Evolutionary conservation across 2,329 filamentous ascomycete species (phyloP).

Genomic region (Fusarium miscanthi): DNA sequence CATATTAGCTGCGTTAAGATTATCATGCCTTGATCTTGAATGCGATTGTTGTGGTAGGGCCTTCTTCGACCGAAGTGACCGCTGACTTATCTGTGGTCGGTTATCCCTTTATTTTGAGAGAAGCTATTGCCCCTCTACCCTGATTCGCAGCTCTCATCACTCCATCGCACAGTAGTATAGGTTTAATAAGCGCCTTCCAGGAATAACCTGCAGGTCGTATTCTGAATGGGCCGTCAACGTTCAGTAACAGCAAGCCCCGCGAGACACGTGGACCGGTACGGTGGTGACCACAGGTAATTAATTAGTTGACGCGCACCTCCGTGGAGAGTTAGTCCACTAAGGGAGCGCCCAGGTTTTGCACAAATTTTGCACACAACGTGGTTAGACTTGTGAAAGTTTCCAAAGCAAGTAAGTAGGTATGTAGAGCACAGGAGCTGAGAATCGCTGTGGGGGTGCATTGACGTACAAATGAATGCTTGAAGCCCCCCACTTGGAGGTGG

Average conservation of each 20-base stretch:
- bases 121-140: not conserved
- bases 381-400: constrained; percentile 15
- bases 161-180: not conserved
- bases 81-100: constrained; percentile 1
- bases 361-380: constrained; percentile 15
- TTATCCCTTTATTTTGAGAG: not conserved
- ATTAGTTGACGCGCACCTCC: constrained; percentile 24
- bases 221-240: constrained; percentile 9
- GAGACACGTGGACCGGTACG: constrained; percentile 33
- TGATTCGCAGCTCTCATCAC: not conserved
- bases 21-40: not conserved
- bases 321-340: not conserved
- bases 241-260: constrained; percentile 5
- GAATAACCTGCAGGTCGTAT: constrained; percentile 7
- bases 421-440: not conserved
- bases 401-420: not conserved
- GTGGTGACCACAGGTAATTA: constrained; percentile 1
- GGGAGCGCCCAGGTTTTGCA: constrained; percentile 9
- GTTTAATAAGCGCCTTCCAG: not conserved
- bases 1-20: not conserved
- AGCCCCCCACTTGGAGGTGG: constrained; percentile 21
- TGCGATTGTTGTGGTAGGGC: constrained; percentile 1
- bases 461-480: constrained; percentile 30
- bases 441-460: constrained; percentile 30
- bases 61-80: constrained; percentile 2